Evolutionary conservation across 176 grass and related monocot species (phyloP), one percentile per base, ranked within the genome.

Genomic region (Cenchrus americanus): DNA sequence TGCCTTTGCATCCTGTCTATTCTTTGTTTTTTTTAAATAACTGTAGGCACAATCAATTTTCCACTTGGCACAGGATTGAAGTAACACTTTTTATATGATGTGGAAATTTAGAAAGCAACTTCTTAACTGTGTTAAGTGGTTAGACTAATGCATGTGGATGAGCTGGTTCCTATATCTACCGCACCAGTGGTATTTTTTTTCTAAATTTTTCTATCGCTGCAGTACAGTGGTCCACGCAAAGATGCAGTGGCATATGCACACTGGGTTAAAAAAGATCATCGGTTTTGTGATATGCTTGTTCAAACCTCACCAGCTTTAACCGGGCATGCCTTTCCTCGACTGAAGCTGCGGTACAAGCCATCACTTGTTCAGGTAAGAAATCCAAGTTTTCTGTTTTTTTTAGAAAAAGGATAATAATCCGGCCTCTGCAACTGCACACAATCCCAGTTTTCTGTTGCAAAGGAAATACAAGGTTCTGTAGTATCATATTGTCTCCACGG

Each of bases 201-300:
- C 81, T 82, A 74, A 89, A 53, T 69, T 63, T 32, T 80, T 23
- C 41, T 80, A 51, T 87, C 34, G 63, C 53, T 62, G 70, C 96
- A 98, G 96, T 95, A 95, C 87, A 98, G 96, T 92, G 96, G 89
- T 83, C 93, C 90, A 66, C 79, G 7, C 59, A 88, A 87, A 79
- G 96, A 95, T 84, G 89, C 89, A 81, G 75, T 90, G 72, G 86
- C 88, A 11, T 98, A 98, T 81, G 89, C 89, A 17, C 64, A 93
- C 15, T 98, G 93, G 91, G 86, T 93, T 47, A 93, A 82, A 85
- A 78, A 51, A 80, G 93, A 98, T 51, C 72, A 57, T 69, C 89
- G 89, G 30, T 98, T 98, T 90, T 77, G 57, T 81, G 91, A 95
- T 92, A 88, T 90, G 71, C 73, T 98, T 77, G 82, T 95, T 83